These are phyloP conservation scores for Aspergillus olivimuriae DNA, from an alignment of 495 filamentous ascomycete genomes.

Conservation along the genomic window DNA sequence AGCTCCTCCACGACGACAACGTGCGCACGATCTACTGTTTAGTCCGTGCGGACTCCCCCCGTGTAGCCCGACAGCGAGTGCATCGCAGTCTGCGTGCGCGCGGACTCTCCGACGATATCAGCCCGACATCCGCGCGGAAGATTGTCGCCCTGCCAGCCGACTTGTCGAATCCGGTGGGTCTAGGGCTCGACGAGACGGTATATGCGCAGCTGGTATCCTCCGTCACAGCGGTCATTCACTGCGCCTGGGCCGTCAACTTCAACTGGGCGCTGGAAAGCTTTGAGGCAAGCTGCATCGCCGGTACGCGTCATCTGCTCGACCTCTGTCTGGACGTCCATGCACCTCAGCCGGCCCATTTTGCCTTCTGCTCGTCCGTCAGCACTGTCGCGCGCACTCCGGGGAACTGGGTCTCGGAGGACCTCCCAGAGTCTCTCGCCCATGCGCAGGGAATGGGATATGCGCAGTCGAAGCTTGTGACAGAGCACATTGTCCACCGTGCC, in stretches of 20 bases:
- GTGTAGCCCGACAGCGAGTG: conserved; percentile 41
- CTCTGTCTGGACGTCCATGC: conserved; percentile 36
- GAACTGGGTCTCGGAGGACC: conserved; percentile 37
- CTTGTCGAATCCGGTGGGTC: conserved; percentile 22
- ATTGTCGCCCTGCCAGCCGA: conserved; percentile 32
- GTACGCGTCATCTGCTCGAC: conserved; percentile 47
- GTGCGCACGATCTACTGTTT: conserved; percentile 47
- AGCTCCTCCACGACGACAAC: conserved; percentile 17
- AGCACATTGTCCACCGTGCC: conserved; percentile 39
- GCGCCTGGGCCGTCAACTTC: conserved; percentile 68
- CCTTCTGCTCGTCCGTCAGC: conserved; percentile 57
- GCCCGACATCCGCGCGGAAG: conserved; percentile 19
- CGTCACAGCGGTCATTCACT: conserved; percentile 49
- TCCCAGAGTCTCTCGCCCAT: conserved; percentile 42
- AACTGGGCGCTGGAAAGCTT: conserved; percentile 54
- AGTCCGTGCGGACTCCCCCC: conserved; percentile 39
- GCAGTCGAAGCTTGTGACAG: conserved; percentile 56
- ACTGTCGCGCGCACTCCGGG: conserved; percentile 31
- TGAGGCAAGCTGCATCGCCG: conserved; percentile 46
- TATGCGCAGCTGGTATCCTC: conserved; percentile 31
- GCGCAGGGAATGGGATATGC: conserved; percentile 53
- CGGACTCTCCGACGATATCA: conserved; percentile 13
- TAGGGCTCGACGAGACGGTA: conserved; percentile 37
- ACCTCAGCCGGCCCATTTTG: conserved; percentile 28
- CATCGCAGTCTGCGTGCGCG: conserved; percentile 35